phyloP scores from a whole-genome alignment of 2,329 filamentous ascomycete genomes.

The Thielaviopsis euricoi region DNA sequence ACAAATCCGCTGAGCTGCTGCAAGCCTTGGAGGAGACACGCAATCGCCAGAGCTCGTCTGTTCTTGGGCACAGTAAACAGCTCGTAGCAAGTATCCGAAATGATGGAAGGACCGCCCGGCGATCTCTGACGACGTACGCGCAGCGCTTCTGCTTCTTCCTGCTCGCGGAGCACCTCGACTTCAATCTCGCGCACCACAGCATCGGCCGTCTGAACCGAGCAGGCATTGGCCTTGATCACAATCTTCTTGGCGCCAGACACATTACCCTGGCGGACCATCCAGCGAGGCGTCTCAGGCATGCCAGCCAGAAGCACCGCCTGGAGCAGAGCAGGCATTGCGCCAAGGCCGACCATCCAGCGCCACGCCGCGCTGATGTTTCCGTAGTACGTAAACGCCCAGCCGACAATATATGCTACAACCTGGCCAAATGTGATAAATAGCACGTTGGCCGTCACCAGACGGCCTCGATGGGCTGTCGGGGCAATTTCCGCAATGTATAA shows the following conservation, averaged over 20 bases:
- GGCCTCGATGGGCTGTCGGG: constrained; percentile 57
- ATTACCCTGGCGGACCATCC: constrained; percentile 57
- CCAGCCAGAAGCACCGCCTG: constrained; percentile 52
- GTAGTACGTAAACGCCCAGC: constrained; percentile 53
- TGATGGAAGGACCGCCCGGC: constrained; percentile 18
- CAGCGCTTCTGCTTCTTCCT: constrained; percentile 25
- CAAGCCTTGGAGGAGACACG: constrained; percentile 69
- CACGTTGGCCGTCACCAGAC: constrained; percentile 65
- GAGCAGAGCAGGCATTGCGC: constrained; percentile 56
- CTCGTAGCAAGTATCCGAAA: constrained; percentile 26
- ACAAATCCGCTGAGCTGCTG: constrained; percentile 82
- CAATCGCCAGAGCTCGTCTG: constrained; percentile 62
- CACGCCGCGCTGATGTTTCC: constrained; percentile 44
- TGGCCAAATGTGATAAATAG: constrained; percentile 79
- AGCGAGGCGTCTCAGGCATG: constrained; percentile 81
- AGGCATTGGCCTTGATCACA: constrained; percentile 38
- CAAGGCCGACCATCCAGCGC: constrained; percentile 84
- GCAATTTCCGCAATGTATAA: constrained; percentile 79
- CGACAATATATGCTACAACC: constrained; percentile 72
- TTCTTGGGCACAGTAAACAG: constrained; percentile 44
- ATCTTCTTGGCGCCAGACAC: constrained; percentile 46
- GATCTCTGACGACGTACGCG: constrained; percentile 23
- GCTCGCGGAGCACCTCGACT: constrained; percentile 56
- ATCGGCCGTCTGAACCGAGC: constrained; percentile 33
- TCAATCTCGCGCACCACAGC: constrained; percentile 53